A percentile compares a stretch with the other conserved stretches of the same genome.
Conservation (phyloP, 1,284 basidiomycete genomes). For the Cystobasidium sp. region DNA sequence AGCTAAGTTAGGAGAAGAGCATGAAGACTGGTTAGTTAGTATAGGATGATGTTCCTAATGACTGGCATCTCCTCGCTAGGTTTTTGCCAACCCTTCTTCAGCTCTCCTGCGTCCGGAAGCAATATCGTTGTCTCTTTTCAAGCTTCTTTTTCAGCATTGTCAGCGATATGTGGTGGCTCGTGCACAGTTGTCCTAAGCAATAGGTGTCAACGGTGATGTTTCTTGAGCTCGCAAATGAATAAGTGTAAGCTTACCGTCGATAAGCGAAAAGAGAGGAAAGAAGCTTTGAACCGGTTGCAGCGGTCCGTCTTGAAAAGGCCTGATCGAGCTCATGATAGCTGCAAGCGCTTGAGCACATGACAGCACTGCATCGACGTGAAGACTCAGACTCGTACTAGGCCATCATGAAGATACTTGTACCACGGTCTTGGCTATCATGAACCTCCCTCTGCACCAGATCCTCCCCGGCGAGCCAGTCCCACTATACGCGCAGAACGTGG, state of each 20-base stretch:
- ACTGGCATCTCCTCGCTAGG: background rate
- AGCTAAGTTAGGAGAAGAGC: too few species aligned
- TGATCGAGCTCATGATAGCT: too few species aligned
- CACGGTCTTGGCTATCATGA: constrained; percentile 6
- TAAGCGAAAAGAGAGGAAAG: too few species aligned
- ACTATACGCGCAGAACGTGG: constrained; percentile 33
- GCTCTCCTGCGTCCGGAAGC: constrained; percentile 7
- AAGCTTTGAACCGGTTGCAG: too few species aligned
- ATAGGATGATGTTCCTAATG: too few species aligned
- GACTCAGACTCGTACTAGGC: background rate
- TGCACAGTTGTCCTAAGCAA: background rate
- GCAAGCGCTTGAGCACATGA: too few species aligned
- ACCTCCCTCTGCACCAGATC: constrained; percentile 68
- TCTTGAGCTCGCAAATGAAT: too few species aligned
- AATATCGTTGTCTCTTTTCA: background rate
- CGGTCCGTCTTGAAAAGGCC: too few species aligned
- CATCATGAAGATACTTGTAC: background rate
- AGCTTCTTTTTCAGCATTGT: background rate
- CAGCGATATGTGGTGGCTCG: background rate
- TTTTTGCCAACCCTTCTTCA: background rate
- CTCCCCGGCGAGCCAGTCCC: constrained; percentile 17
- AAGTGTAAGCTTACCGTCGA: too few species aligned
- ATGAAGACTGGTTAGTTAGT: too few species aligned
- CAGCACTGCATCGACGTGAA: background rate
- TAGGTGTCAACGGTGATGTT: too few species aligned